Base-by-base conservation (phyloP, 2,329 filamentous ascomycete species). In the Alternaria burnsii region DNA sequence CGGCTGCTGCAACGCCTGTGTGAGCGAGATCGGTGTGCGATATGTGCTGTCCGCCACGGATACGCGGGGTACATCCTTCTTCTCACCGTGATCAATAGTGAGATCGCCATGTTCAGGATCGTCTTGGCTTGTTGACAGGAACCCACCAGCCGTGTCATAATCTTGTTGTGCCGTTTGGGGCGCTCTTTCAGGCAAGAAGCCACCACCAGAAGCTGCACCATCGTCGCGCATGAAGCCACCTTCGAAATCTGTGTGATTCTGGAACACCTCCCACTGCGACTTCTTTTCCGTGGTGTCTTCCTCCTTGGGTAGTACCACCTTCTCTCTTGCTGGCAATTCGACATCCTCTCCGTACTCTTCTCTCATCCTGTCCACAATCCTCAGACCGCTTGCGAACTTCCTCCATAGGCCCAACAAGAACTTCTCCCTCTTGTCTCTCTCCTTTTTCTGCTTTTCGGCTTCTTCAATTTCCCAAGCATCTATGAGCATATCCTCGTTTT, bases 341-440 rank as follows among this genome's bases (percentile, higher is more conserved):
- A 67, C 65, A 28, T 76, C 72, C 0, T 76, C 72, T 0, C 74
- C 74, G 58, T 77, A 77, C 53, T 76, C 72, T 6, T 67, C 64
- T 38, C 68, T 72, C 72, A 78, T 72, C 16, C 74, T 62, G 51
- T 76, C 65, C 0, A 92, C 85, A 58, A 98, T 95, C 3, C 93
- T 86, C 79, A 97, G 75, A 0, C 94, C 94, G 83, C 94, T 91
- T 14, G 97, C 79, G 69, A 97, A 92, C 77, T 91, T 96, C 58
- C 91, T 87, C 95, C 95, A 99, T 67, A 88, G 87, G 1, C 85
- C 86, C 46, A 98, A 75, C 1, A 91, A 89, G 12, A 86, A 84
- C 63, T 91, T 93, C 52, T 90, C 87, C 8, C 91, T 85, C 79
- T 97, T 97, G 61, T 91, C 90, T 61, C 95, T 89, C 73, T 97